Percentiles rank a stretch among this genome's conserved stretches.
phyloP scores from a whole-genome alignment of 2,329 filamentous ascomycete species.

The Epichloe coenophiala region DNA sequence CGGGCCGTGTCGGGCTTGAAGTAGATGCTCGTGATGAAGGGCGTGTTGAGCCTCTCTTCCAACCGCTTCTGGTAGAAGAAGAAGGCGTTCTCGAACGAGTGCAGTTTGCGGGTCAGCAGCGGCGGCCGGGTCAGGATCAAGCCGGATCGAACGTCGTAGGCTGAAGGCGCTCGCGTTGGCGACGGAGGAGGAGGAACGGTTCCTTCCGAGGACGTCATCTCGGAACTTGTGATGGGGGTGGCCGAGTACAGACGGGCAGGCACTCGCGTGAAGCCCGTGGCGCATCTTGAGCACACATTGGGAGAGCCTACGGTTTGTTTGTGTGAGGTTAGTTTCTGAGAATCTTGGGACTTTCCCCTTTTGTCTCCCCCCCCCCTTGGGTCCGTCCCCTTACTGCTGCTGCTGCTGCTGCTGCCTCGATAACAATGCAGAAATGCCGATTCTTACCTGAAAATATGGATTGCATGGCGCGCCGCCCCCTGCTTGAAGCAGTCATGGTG shows the following conservation, averaged over 20 bases:
- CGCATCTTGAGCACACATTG: conserved; percentile 26
- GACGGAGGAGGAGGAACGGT: conserved; percentile 7
- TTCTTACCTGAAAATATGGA: conserved; percentile 36
- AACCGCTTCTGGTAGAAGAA: conserved; percentile 96
- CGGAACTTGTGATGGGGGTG: conserved; percentile 10
- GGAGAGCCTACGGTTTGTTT: conserved; percentile 12
- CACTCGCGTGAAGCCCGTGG: conserved; percentile 16
- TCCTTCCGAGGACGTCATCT: conserved; percentile 9
- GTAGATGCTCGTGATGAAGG: conserved; percentile 86
- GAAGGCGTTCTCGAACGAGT: conserved; percentile 81
- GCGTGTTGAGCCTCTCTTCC: conserved; percentile 78
- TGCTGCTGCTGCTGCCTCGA: background rate
- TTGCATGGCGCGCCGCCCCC: conserved; percentile 37
- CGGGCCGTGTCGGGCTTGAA: conserved; percentile 81
- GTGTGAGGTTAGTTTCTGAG: background rate
- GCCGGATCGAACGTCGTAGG: conserved; percentile 45
- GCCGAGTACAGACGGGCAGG: conserved; percentile 24
- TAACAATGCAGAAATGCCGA: background rate
- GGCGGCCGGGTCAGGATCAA: conserved; percentile 82
- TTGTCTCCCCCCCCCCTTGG: background rate
- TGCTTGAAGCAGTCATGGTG: conserved; percentile 40
- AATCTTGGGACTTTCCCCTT: background rate
- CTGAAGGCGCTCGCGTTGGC: conserved; percentile 5
- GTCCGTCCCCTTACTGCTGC: background rate
- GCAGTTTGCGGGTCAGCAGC: conserved; percentile 69